Conservation (phyloP, 1,284 basidiomycete species). For the Phellopilus nigrolimitatus region DNA sequence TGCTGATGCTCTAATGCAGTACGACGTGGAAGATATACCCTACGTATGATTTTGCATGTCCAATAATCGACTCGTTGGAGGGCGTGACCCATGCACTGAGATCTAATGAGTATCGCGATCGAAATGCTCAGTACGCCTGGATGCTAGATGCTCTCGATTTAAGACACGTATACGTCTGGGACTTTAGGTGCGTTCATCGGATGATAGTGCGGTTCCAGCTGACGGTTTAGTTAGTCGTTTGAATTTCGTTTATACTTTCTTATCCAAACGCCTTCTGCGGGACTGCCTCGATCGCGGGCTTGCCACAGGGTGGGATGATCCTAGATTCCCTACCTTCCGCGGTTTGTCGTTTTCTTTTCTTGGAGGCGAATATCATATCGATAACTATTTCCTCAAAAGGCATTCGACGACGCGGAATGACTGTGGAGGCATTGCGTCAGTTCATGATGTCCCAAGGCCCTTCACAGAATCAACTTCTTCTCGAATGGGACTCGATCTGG, state of each 20-base stretch:
- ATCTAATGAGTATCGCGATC: constrained; percentile 98
- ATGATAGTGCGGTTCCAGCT: too few species aligned
- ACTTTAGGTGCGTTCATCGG: constrained; percentile 93
- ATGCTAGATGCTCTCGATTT: constrained; percentile 85
- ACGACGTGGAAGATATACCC: constrained; percentile 97
- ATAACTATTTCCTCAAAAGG: too few species aligned
- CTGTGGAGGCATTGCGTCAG: constrained; percentile 90
- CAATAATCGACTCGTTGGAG: constrained; percentile 93
- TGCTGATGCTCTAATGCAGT: too few species aligned
- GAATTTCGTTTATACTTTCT: constrained; percentile 96
- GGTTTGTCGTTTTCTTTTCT: too few species aligned
- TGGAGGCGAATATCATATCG: too few species aligned
- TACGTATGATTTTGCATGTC: constrained; percentile 98
- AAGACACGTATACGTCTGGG: constrained; percentile 90
- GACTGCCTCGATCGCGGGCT: constrained; percentile 90
- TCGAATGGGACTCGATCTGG: constrained; percentile 99
- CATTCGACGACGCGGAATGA: constrained; percentile 97
- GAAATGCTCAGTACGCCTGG: constrained; percentile 98
- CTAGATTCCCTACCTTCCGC: constrained; percentile 97
- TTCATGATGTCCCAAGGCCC: constrained; percentile 97
- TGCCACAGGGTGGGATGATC: constrained; percentile 96
- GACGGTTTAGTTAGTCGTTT: too few species aligned
- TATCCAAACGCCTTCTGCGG: constrained; percentile 96
- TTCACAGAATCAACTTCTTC: constrained; percentile 87
- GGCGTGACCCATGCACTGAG: constrained; percentile 98